Evolutionary conservation across 2,329 filamentous ascomycete genomes (phyloP).

Genomic region (Trichoderma sp.): DNA sequence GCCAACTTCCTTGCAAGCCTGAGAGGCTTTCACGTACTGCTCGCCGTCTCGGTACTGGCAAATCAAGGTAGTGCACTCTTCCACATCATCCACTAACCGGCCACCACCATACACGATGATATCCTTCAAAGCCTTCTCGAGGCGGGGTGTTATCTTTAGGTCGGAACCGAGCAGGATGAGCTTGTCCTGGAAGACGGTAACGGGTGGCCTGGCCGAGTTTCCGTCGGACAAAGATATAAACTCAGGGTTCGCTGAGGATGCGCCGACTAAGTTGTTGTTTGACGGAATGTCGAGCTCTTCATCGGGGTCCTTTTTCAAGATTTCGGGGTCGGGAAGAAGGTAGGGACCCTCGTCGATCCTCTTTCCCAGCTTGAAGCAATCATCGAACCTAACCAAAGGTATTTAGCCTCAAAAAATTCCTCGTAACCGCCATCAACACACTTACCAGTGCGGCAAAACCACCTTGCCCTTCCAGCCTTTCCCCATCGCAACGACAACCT

Average conservation of each 20-base stretch:
- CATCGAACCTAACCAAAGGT: conserved; percentile 64
- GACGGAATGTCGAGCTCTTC: conserved; percentile 55
- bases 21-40: conserved; percentile 74
- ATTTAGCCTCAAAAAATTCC: too few relatives aligned
- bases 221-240: conserved; percentile 43
- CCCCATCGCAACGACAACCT: conserved; percentile 59
- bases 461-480: conserved; percentile 74
- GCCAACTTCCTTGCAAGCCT: conserved; percentile 76
- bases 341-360: conserved; percentile 89
- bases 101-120: conserved; percentile 74
- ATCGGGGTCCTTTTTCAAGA: conserved; percentile 60
- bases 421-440: too few relatives aligned
- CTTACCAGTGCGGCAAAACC: conserved; percentile 78
- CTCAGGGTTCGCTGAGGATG: conserved; percentile 51
- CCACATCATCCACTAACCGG: conserved; percentile 59
- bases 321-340: conserved; percentile 78
- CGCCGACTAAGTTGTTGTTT: conserved; percentile 64
- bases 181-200: conserved; percentile 74
- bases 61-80: conserved; percentile 76
- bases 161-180: conserved; percentile 75
- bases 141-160: conserved; percentile 64
- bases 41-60: conserved; percentile 82
- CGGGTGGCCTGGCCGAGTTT: conserved; percentile 46
- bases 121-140: conserved; percentile 64
- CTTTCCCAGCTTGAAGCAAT: conserved; percentile 89